A percentile compares a stretch with the other conserved stretches of the same genome.
These are phyloP conservation scores for Hypoxylon sp. DNA, from an alignment of 2,329 filamentous ascomycete species.

Conservation along the genomic window DNA sequence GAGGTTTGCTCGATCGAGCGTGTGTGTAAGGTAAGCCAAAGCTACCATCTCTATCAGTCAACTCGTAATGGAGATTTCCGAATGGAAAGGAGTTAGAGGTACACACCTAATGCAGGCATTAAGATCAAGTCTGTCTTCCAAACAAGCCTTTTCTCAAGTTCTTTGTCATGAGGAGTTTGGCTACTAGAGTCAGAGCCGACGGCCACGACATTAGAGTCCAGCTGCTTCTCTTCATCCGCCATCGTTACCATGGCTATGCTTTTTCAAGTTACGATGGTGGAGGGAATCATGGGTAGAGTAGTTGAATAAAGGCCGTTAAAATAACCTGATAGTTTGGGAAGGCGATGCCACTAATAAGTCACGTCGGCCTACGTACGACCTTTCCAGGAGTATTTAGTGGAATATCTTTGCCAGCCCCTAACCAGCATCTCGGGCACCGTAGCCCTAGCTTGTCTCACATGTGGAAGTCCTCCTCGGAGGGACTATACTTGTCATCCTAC, in stretches of 20 bases:
- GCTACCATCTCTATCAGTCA: slow-evolving; percentile 17
- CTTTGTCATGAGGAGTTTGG: slow-evolving; percentile 13
- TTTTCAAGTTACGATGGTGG: background rate
- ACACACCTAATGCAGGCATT: slow-evolving; percentile 40
- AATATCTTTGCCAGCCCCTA: background rate
- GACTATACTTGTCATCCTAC: slow-evolving; percentile 14
- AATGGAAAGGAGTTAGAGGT: background rate
- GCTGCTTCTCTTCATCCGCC: slow-evolving; percentile 23
- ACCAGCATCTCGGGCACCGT: slow-evolving; percentile 1
- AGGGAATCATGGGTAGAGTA: background rate
- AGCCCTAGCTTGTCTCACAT: slow-evolving; percentile 2
- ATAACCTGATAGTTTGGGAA: background rate
- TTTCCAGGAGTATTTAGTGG: background rate
- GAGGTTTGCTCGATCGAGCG: slow-evolving; percentile 52
- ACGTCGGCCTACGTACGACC: background rate
- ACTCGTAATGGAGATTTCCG: background rate
- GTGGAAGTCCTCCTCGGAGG: slow-evolving; percentile 3
- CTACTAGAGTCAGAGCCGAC: slow-evolving; percentile 22
- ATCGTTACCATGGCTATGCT: background rate
- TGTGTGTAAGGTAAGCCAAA: slow-evolving; percentile 47
- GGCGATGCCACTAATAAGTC: background rate
- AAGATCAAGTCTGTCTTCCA: slow-evolving; percentile 43
- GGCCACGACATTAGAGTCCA: slow-evolving; percentile 17
- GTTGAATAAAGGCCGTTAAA: background rate
- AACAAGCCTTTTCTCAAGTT: slow-evolving; percentile 30